phyloP scores from a whole-genome alignment of 2,329 filamentous ascomycete species.

The Mycocentrospora acerina region DNA sequence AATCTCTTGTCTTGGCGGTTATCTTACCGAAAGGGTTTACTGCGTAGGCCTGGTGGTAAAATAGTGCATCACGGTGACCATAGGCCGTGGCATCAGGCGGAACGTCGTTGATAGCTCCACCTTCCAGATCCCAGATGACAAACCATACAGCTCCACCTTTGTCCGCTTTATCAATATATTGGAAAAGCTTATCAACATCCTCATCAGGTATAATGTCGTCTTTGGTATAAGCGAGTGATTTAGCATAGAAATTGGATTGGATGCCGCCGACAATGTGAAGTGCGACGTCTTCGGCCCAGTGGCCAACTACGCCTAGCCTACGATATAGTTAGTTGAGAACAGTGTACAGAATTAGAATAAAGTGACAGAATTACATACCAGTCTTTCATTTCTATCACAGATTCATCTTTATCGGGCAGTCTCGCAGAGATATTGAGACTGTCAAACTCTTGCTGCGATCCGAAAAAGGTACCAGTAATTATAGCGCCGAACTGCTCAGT shows the following conservation, averaged over 20 bases:
- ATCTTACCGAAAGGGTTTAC: conserved; percentile 35
- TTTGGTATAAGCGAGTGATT: conserved; percentile 35
- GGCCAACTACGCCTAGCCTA: conserved; percentile 30
- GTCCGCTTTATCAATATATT: conserved; percentile 31
- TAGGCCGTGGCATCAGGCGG: conserved; percentile 35
- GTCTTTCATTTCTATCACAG: conserved; percentile 30
- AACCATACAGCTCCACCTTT: conserved; percentile 39
- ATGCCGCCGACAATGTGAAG: conserved; percentile 33
- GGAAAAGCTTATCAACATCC: conserved; percentile 35
- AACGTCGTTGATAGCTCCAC: conserved; percentile 36
- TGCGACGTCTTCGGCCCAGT: conserved; percentile 36
- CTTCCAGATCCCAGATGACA: conserved; percentile 38
- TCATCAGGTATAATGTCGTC: conserved; percentile 33
- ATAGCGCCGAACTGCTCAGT: conserved; percentile 31
- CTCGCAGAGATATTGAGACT: conserved; percentile 32
- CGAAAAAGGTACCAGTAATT: conserved; percentile 39
- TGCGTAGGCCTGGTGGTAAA: conserved; percentile 42
- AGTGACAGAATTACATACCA: conserved; percentile 10
- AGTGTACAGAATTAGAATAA: too few species aligned
- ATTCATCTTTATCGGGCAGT: conserved; percentile 24
- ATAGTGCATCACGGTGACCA: conserved; percentile 35
- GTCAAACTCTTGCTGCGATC: conserved; percentile 34
- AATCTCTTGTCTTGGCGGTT: conserved; percentile 39
- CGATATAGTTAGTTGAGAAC: too few species aligned
- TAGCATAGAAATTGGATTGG: conserved; percentile 38